Evolutionary conservation across 164 flowering plant species (phyloP).

Genomic region (Sextonia rubra): DNA sequence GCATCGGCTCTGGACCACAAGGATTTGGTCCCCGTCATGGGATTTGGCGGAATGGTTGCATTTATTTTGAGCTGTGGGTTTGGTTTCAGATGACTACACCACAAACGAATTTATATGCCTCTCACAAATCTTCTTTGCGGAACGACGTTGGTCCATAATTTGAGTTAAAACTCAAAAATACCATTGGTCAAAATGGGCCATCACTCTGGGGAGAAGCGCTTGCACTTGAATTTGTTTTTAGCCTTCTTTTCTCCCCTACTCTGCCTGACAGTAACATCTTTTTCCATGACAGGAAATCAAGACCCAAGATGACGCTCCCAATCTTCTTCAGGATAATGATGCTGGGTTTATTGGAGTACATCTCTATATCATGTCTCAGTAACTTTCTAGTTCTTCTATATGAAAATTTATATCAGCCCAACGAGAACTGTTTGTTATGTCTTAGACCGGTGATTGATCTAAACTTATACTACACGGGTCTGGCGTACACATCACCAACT

Average conservation of each 20-base stretch:
- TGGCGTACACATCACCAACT: constrained; percentile 76
- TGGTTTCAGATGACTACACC: too few species aligned
- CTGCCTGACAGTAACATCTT: neutral
- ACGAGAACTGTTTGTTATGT: neutral
- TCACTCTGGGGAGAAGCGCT: too few species aligned
- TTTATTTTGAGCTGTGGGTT: too few species aligned
- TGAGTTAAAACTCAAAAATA: too few species aligned
- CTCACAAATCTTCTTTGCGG: too few species aligned
- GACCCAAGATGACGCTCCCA: constrained; percentile 74
- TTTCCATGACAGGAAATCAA: constrained; percentile 46
- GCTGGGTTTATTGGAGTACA: constrained; percentile 82
- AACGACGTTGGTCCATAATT: too few species aligned
- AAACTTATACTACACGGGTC: constrained; percentile 66
- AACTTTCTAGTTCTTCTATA: neutral
- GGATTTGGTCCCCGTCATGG: too few species aligned
- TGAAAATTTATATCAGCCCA: neutral
- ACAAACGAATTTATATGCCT: too few species aligned
- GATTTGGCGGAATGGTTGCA: too few species aligned
- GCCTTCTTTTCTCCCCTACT: neutral
- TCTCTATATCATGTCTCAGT: constrained; percentile 2
- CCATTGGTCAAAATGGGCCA: too few species aligned
- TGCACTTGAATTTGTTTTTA: too few species aligned
- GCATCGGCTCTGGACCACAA: too few species aligned
- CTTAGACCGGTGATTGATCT: constrained; percentile 89
- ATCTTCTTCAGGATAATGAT: constrained; percentile 53